Conservation (phyloP, 768 basidiomycete species). For the Leccinum arenicola region DNA sequence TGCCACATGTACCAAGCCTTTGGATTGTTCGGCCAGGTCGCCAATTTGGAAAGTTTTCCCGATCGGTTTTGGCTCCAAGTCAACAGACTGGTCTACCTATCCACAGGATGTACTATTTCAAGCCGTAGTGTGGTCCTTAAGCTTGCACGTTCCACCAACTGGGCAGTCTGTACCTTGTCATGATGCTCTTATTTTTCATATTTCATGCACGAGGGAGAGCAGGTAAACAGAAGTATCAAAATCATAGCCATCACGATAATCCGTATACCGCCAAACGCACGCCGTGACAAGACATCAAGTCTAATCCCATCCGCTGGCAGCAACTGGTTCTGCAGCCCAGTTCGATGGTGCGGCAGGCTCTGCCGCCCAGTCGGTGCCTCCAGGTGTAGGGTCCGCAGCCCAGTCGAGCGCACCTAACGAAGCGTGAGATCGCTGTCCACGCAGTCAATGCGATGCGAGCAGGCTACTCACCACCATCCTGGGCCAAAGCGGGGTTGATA, state of each 20-base stretch:
- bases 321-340: constrained; percentile 35
- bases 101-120: background rate
- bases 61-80: background rate
- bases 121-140: background rate
- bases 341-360: constrained; percentile 48
- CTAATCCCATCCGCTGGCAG: constrained; percentile 32
- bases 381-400: constrained; percentile 61
- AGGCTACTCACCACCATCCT: constrained; percentile 47
- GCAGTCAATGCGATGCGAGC: background rate
- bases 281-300: background rate
- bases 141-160: background rate
- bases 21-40: background rate
- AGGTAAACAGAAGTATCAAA: constrained; percentile 17
- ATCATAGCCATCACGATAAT: constrained; percentile 21
- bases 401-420: constrained; percentile 73
- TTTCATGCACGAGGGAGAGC: constrained; percentile 14
- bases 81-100: background rate
- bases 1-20: background rate
- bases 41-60: background rate
- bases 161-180: background rate
- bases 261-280: constrained; percentile 10
- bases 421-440: constrained; percentile 4
- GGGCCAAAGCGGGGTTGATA: constrained; percentile 75
- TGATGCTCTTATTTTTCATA: constrained; percentile 15
- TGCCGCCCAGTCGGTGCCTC: constrained; percentile 81